A percentile compares a stretch with the other conserved stretches of the same genome.
These are phyloP conservation scores for Nitzschia palea DNA, from an alignment of 108 stramenopile genomes.

Conservation along the genomic window DNA sequence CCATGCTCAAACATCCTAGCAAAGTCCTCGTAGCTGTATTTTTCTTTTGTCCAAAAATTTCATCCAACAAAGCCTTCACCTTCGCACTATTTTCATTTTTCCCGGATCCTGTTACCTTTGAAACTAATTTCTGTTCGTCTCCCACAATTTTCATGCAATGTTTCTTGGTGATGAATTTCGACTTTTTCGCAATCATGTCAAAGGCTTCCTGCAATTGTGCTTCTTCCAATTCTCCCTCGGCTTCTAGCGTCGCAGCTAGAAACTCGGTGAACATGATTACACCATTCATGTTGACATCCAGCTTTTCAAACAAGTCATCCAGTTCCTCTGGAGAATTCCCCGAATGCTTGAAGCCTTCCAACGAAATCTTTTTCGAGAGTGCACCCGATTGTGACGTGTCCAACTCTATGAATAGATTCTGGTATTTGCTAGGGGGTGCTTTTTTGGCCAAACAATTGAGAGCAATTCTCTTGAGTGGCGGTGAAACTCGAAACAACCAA, in stretches of 20 bases:
- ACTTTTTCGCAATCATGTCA: slow-evolving; percentile 74
- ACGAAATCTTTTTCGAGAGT: slow-evolving; percentile 72
- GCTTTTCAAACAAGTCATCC: slow-evolving; percentile 44
- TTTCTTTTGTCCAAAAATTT: slow-evolving; percentile 21
- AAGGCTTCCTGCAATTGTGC: slow-evolving; percentile 74
- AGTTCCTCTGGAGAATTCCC: slow-evolving; percentile 53
- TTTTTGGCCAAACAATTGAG: slow-evolving; percentile 71
- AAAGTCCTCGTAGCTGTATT: slow-evolving; percentile 34
- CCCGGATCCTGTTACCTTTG: not conserved
- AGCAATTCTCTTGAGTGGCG: slow-evolving; percentile 65
- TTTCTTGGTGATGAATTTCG: slow-evolving; percentile 36
- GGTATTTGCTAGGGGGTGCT: slow-evolving; percentile 55
- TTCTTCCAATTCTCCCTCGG: slow-evolving; percentile 54
- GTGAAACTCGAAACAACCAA: slow-evolving; percentile 48
- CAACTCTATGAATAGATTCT: slow-evolving; percentile 43
- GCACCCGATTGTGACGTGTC: slow-evolving; percentile 49
- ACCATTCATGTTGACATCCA: slow-evolving; percentile 61
- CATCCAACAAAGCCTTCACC: slow-evolving; percentile 12
- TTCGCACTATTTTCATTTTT: slow-evolving; percentile 8
- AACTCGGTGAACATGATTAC: slow-evolving; percentile 74
- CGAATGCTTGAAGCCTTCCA: slow-evolving; percentile 47
- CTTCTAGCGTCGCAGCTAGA: slow-evolving; percentile 68
- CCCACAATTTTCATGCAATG: slow-evolving; percentile 23
- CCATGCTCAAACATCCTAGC: slow-evolving; percentile 38
- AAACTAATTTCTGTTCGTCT: slow-evolving; percentile 10